phyloP scores from a whole-genome alignment of 768 basidiomycete species.

The Tricholoma sp. region DNA sequence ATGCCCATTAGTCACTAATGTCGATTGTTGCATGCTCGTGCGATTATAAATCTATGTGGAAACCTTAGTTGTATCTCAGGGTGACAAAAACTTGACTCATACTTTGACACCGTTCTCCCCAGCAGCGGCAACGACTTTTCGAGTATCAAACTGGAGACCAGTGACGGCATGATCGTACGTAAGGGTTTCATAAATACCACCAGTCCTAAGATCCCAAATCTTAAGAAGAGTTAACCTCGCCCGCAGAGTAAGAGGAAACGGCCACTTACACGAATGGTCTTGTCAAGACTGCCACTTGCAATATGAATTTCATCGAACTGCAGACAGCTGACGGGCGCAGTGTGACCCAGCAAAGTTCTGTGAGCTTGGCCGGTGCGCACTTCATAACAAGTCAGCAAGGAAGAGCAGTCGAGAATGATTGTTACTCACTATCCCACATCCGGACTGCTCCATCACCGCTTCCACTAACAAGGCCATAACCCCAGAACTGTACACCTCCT shows the following conservation, averaged over 20 bases:
- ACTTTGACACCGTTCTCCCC: constrained; percentile 95
- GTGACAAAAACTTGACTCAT: not conserved
- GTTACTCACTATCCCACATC: constrained; percentile 97
- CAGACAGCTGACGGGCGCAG: constrained; percentile 86
- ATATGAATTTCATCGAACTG: constrained; percentile 97
- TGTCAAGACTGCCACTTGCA: constrained; percentile 89
- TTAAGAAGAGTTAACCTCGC: constrained; percentile 23
- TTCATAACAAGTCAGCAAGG: constrained; percentile 23
- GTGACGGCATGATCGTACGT: constrained; percentile 90
- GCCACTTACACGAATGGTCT: constrained; percentile 72
- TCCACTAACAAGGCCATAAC: constrained; percentile 93
- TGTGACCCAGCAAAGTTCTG: constrained; percentile 88
- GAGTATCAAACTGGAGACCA: constrained; percentile 87
- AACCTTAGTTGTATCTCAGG: constrained; percentile 1
- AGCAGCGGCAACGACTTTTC: constrained; percentile 88
- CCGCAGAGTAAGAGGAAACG: constrained; percentile 3
- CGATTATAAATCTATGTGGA: constrained; percentile 84
- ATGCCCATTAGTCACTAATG: constrained; percentile 89
- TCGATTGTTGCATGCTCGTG: constrained; percentile 84
- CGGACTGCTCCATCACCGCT: constrained; percentile 95
- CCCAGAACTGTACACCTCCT: constrained; percentile 98
- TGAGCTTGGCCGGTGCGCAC: constrained; percentile 98
- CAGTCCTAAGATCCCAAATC: constrained; percentile 97
- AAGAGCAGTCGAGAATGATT: not conserved
- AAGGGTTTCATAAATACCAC: constrained; percentile 82